Evolutionary conservation across 2,329 filamentous ascomycete genomes (phyloP), one percentile per base, ranked within the genome.

Genomic region (Chlorencoelia australis): DNA sequence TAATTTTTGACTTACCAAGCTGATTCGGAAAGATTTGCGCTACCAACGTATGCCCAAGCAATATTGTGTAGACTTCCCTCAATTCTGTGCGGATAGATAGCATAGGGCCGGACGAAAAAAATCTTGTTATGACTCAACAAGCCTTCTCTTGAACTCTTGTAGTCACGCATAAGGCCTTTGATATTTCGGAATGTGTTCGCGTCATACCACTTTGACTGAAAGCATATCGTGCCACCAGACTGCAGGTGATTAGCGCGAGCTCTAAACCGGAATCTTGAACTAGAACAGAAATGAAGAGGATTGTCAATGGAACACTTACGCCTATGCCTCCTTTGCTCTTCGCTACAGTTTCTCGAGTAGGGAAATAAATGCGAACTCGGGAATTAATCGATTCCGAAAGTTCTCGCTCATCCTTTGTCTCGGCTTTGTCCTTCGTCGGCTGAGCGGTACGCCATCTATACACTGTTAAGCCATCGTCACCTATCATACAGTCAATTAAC

Each of bases 61-160:
- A 42, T 43, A n/a, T n/a, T n/a, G n/a, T n/a, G n/a, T n/a, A n/a
- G n/a, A n/a, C n/a, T n/a, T n/a, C n/a, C n/a, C n/a, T n/a, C n/a
- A n/a, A n/a, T n/a, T n/a, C n/a, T n/a, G n/a, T n/a, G n/a, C n/a
- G n/a, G n/a, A n/a, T n/a, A n/a, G n/a, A n/a, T n/a, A n/a, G n/a
- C n/a, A n/a, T n/a, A n/a, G 14, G 50, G 29, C 50, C 41, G 11
- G 16, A 73, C 71, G 34, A 74, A 63, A 37, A 77, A 62, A 46
- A 86, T 66, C 63, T 98, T 98, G 61, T 76, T 93, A 60, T 98
- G 91, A 65, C 93, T 84, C 44, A 98, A 64, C 15, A 95, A 56
- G 1, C 85, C 83, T 3, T 61, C 48, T 22, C 88, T 68, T 16
- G 65, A 71, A 45, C 82, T 93, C 45, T 77, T 65, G 54, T 81